Evolutionary conservation across 2,329 filamentous ascomycete genomes (phyloP), one percentile per base, ranked within the genome.

Genomic region (Calonectria hongkongensis): DNA sequence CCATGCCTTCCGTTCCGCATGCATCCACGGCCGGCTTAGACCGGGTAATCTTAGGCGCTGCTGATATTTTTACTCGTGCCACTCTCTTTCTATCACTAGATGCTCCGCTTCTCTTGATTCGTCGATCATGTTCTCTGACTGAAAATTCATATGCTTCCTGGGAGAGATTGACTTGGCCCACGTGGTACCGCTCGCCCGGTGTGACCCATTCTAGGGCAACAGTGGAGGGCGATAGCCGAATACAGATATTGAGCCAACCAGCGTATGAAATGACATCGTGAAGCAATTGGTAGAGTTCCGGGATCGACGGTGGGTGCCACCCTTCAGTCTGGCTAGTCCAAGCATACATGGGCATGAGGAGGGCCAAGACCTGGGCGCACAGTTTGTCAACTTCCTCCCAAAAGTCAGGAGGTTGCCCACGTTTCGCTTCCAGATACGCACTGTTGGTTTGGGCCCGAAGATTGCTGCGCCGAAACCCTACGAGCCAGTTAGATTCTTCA

Each of bases 21-120:
- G 64, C 67, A 25, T 73, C 62, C 3, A 54, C 30, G n/a, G 66
- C 70, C 6, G 70, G 72, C 27, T 66, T 77, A 72, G 79, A 67
- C 15, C 76, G 78, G 50, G 74, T 56, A 27, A 83, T 78, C 25
- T 72, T 71, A 4, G 83, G 83, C 1, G 73, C 72, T 2, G 80
- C 76, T 2, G 78, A 79, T n/a, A 84, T 81, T 72, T 83, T 83
- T 41, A 84, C 77, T n/a, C 83, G 79, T 8, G 80, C 75, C 33
- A 64, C 33, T 47, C 67, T 76, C 3, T 72, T 65, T 16, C 21
- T 43, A 7, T 56, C 43, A 0, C 33, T n/a, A 2, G 45, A 45
- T 41, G 66, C 60, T 54, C 2, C 12, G 21, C 21, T 60, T 9
- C 33, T 64, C 48, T 48, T 71, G 48, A 58, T 58, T 10, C 36